Percentiles rank a stretch among this genome's conserved stretches.
phyloP scores from a whole-genome alignment of 768 basidiomycete genomes.

The Guyanaporus albipodus region DNA sequence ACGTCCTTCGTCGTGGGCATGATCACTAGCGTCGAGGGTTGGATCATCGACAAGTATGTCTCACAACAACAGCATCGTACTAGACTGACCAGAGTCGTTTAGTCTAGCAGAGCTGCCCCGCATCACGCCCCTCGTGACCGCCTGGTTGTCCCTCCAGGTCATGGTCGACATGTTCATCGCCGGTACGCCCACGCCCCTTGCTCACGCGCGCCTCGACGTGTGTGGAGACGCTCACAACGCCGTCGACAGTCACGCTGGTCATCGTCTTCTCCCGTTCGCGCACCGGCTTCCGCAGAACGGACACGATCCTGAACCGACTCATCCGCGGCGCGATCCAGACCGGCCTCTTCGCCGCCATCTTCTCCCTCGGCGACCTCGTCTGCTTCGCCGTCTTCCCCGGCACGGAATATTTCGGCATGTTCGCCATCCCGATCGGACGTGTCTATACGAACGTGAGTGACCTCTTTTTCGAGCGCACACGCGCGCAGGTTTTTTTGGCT shows the following conservation, averaged over 20 bases:
- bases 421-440: slow-evolving; percentile 39
- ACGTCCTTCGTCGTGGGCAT: slow-evolving; percentile 43
- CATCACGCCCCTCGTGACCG: slow-evolving; percentile 40
- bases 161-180: slow-evolving; percentile 43
- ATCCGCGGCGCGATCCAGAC: slow-evolving; percentile 10
- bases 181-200: too few relatives aligned
- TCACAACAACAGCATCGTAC: not conserved
- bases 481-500: too few relatives aligned
- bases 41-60: slow-evolving; percentile 39
- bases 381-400: slow-evolving; percentile 25
- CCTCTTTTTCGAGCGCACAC: too few relatives aligned
- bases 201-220: too few relatives aligned
- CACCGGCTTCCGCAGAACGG: slow-evolving; percentile 45
- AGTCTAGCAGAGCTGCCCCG: slow-evolving; percentile 41
- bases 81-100: not conserved
- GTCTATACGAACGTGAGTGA: slow-evolving; percentile 47
- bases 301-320: slow-evolving; percentile 33
- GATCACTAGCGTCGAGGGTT: slow-evolving; percentile 40
- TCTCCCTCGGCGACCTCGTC: slow-evolving; percentile 36
- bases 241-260: slow-evolving; percentile 14
- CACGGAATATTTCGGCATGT: slow-evolving; percentile 36
- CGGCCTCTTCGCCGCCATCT: not conserved
- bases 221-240: too few relatives aligned
- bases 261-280: too few relatives aligned
- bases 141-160: slow-evolving; percentile 47